Evolutionary conservation across 257 asterid genomes (phyloP), one percentile per base, ranked within the genome.

Genomic region (Capsicum pubescens): DNA sequence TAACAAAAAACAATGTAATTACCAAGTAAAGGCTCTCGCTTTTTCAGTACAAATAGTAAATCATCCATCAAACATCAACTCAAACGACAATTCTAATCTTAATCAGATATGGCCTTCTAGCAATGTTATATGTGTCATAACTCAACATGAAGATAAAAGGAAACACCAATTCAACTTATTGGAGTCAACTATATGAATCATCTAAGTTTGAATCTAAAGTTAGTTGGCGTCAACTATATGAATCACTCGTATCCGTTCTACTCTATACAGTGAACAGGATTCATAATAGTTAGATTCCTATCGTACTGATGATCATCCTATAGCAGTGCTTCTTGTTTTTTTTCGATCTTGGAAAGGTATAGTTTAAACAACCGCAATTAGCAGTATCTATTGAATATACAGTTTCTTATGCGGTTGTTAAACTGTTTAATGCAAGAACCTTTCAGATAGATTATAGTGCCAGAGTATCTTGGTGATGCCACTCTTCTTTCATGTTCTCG

Each of bases 41-140:
- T 54, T 74, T 54, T 7, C 61, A 26, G 64, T 26, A 76, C 6
- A 58, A 52, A 76, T 32, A 76, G 42, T 54, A 54, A 26, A 76
- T 50, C 81, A 52, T 76, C 15, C 63, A 54, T 52, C 64, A 26
- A 26, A 76, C 61, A 76, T 54, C 63, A 26, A 76, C 16, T 56
- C 81, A 74, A 26, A 50, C 12, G 12, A 50, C 46, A 50, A 74
- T 26, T 74, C 50, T 74, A 26, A 74, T 48, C 16, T 26, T 15
- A 8, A 26, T 48, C 58, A 76, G 48, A 76, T 76, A 26, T 8
- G 64, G 81, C 48, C 81, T 74, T 21, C 81, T 74, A 11, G 81
- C 46, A 21, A 39, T 74, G 14, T 55, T 21, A 48, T 11, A 74
- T 26, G 60, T 50, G 81, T 52, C 21, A 7, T 21, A 76, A 76